These are phyloP conservation scores for Exsudoporus frostii DNA, from an alignment of 768 basidiomycete species.

Conservation along the genomic window DNA sequence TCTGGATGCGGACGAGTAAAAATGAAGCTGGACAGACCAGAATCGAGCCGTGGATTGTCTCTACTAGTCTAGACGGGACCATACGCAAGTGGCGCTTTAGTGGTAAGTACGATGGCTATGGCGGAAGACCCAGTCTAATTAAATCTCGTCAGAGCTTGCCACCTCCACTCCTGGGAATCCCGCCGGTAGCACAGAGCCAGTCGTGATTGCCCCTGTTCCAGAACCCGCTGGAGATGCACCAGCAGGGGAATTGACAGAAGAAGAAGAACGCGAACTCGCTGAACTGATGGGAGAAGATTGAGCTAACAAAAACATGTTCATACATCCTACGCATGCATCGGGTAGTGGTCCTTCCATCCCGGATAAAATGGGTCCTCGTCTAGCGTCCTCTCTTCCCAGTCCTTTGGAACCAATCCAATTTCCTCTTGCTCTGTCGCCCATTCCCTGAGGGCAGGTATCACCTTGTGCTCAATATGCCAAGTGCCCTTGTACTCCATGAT, in stretches of 20 bases:
- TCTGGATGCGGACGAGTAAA: constrained; percentile 60
- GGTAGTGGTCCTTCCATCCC: constrained; percentile 37
- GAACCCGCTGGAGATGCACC: constrained; percentile 30
- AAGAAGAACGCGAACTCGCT: constrained; percentile 86
- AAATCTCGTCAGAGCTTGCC: constrained; percentile 22
- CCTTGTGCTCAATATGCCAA: constrained; percentile 39
- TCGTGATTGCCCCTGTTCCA: constrained; percentile 27
- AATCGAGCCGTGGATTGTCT: constrained; percentile 79
- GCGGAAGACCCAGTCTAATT: background rate
- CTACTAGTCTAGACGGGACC: constrained; percentile 82
- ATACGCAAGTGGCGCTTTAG: constrained; percentile 80
- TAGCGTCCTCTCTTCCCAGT: constrained; percentile 49
- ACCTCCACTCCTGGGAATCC: constrained; percentile 24
- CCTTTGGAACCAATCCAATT: constrained; percentile 42
- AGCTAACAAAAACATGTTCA: background rate
- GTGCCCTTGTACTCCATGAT: constrained; percentile 46
- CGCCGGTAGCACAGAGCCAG: constrained; percentile 12
- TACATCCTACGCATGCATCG: constrained; percentile 10
- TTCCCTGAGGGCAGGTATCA: constrained; percentile 42
- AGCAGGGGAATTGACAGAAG: constrained; percentile 60
- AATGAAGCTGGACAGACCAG: constrained; percentile 45
- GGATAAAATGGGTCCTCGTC: constrained; percentile 53
- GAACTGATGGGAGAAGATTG: constrained; percentile 58
- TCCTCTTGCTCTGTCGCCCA: constrained; percentile 51
- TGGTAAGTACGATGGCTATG: constrained; percentile 37